These are phyloP conservation scores for Monosporascus cannonballus DNA, from an alignment of 2,329 filamentous ascomycete genomes.

Conservation along the genomic window DNA sequence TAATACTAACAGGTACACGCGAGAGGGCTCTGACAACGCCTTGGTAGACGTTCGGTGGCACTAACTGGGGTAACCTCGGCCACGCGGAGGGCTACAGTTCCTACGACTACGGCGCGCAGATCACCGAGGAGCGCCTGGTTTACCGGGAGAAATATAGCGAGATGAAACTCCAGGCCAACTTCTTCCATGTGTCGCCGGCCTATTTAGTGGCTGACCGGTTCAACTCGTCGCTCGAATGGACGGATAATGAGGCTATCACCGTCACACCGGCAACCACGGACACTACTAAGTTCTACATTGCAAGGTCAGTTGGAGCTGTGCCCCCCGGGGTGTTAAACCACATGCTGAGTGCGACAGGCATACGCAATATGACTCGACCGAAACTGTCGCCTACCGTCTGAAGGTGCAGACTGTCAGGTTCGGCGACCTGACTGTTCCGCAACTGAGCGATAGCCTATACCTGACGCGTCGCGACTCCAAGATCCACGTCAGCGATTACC, in stretches of 20 bases:
- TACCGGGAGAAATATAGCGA: constrained; percentile 73
- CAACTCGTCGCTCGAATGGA: constrained; percentile 17
- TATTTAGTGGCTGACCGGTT: constrained; percentile 58
- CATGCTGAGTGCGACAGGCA: background rate
- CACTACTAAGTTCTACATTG: constrained; percentile 16
- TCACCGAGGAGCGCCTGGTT: constrained; percentile 64
- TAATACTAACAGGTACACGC: background rate
- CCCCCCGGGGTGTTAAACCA: background rate
- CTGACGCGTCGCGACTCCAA: constrained; percentile 55
- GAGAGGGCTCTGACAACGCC: background rate
- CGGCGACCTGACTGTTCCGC: constrained; percentile 6
- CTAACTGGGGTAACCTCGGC: constrained; percentile 78
- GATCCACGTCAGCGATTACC: constrained; percentile 62
- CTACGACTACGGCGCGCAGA: constrained; percentile 51
- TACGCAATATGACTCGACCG: constrained; percentile 6
- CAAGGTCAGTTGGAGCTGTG: background rate
- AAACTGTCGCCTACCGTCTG: background rate
- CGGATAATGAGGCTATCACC: constrained; percentile 36
- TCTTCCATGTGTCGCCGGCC: constrained; percentile 64
- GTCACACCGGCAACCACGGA: constrained; percentile 9
- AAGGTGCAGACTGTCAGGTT: too few species aligned
- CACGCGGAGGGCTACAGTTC: constrained; percentile 59
- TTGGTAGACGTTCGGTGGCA: constrained; percentile 61
- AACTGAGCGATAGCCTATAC: constrained; percentile 12
- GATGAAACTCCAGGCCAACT: constrained; percentile 69